These are phyloP conservation scores for Podila epicladia DNA, from an alignment of 192 early-diverging fungal species.

Conservation along the genomic window DNA sequence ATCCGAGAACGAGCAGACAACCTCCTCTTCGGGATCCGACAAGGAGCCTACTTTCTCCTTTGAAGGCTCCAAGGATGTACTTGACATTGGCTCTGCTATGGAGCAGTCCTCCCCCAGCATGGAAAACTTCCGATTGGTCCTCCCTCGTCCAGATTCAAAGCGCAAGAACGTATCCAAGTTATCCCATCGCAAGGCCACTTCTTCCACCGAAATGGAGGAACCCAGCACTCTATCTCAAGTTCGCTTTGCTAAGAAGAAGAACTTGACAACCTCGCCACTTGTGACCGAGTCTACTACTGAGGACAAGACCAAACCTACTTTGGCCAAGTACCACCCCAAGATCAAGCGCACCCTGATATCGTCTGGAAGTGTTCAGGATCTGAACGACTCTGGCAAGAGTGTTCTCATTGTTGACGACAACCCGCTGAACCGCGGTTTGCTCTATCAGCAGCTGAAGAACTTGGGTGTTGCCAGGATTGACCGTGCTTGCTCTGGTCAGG, in stretches of 20 bases:
- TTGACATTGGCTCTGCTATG: too few relatives aligned
- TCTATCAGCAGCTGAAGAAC: constrained; percentile 34
- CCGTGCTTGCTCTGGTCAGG: constrained; percentile 34
- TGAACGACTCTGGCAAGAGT: constrained; percentile 31
- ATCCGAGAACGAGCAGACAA: too few relatives aligned
- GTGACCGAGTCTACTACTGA: neutral
- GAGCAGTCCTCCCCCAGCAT: too few relatives aligned
- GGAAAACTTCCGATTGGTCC: too few relatives aligned
- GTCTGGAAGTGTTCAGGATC: constrained; percentile 17
- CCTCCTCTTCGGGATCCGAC: too few relatives aligned
- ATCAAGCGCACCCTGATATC: constrained; percentile 4
- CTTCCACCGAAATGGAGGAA: neutral
- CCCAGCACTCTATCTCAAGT: constrained; percentile 22
- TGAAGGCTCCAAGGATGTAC: too few relatives aligned
- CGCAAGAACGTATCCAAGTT: neutral
- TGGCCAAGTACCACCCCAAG: constrained; percentile 13
- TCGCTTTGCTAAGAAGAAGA: constrained; percentile 32
- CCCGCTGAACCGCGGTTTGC: constrained; percentile 30
- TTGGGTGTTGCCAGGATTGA: constrained; percentile 31
- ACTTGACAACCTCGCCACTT: neutral
- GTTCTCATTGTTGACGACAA: constrained; percentile 49
- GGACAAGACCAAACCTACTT: constrained; percentile 12
- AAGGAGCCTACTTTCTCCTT: too few relatives aligned
- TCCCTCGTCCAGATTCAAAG: too few relatives aligned
- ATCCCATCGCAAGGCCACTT: neutral